phyloP scores from a whole-genome alignment of 345 rosid species.

The Zanthoxylum bungeanum region DNA sequence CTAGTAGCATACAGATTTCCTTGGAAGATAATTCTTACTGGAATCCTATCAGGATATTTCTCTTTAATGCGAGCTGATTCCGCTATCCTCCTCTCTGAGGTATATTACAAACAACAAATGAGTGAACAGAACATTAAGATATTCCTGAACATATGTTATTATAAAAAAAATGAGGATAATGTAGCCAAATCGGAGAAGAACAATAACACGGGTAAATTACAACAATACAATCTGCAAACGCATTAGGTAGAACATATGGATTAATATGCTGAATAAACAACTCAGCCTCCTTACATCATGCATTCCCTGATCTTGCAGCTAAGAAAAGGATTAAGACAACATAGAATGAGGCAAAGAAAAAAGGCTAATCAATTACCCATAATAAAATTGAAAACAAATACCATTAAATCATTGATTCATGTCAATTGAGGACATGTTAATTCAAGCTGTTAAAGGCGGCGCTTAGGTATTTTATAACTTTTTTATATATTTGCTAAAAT shows the following conservation, averaged over 20 bases:
- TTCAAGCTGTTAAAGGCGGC: too few species aligned
- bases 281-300: background rate
- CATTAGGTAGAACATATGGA: background rate
- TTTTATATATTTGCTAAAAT: too few species aligned
- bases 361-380: background rate
- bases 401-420: background rate
- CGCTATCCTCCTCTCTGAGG: slow-evolving; percentile 72
- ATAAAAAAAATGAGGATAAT: background rate
- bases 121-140: background rate
- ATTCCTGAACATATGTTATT: background rate
- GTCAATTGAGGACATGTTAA: background rate
- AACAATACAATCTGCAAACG: background rate
- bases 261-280: background rate
- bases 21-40: slow-evolving; percentile 39
- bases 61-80: slow-evolving; percentile 83
- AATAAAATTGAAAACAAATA: background rate
- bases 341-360: background rate
- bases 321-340: background rate
- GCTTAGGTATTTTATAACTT: too few species aligned
- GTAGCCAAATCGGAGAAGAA: background rate
- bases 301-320: background rate
- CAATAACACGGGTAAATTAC: background rate
- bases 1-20: background rate
- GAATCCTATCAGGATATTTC: slow-evolving; percentile 90
- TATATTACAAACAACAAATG: background rate